Evolutionary conservation across 2,329 filamentous ascomycete species (phyloP), one percentile per base, ranked within the genome.

Genomic region (Talaromyces marneffei): DNA sequence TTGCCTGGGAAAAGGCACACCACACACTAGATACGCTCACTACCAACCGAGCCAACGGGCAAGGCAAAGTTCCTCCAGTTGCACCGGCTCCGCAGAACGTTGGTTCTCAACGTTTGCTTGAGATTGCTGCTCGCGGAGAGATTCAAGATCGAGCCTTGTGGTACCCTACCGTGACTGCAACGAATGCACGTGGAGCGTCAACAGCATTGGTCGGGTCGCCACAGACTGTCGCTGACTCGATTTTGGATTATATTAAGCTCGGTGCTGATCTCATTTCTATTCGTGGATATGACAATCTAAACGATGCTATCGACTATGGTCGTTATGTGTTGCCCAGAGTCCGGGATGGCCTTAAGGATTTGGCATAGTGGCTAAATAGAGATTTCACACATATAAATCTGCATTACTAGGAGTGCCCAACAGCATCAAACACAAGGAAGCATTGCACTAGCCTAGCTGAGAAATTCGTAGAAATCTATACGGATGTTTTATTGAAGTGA

Each of bases 111-210:
- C 77, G 84, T 0, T 69, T 86, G 50, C 76, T 86, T 0, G 83
- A 85, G 8, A 85, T 86, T 64, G 84, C 84, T 29, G 73, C 76
- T 16, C 65, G 67, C 3, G 71, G 71, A 52, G 83, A 85, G 66
- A 80, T 86, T 1, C 84, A 86, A 65, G 84, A 86, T 67, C 81
- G 83, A 18, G 83, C 82, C 1, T 71, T 86, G n/a, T 86, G 84
- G 83, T 86, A 85, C 69, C 83, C 83, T 0, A 86, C 84, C 0
- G 84, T 86, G 4, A 85, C 82, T 2, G 83, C 83, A 1, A 86
- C 84, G 0, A 83, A 83, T 67, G 84, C 84, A 0, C 76, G 82
- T 1, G 84, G 84, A 0, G 84, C 84, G 0, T 84, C 82, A 0
- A 86, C 83, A 1, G 83, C 83, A 0, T 71, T 86, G 37, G 83